Conservation (phyloP, 495 filamentous ascomycete species). For the Trichoderma virens region DNA sequence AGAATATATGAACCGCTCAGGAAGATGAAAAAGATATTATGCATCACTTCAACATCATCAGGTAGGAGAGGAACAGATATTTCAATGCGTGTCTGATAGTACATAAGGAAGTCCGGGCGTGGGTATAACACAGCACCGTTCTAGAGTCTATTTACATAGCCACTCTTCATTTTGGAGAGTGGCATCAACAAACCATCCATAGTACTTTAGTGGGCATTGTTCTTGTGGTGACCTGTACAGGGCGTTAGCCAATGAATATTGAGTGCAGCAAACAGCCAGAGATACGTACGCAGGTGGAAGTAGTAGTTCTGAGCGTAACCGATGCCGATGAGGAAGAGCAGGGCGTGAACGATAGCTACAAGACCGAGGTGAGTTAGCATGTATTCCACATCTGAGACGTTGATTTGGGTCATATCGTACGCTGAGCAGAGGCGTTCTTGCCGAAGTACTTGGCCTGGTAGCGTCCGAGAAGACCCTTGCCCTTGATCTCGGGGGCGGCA, state of each 20-base stretch:
- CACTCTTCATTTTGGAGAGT: background rate
- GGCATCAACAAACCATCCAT: slow-evolving; percentile 8
- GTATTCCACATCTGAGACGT: background rate
- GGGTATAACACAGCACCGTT: slow-evolving; percentile 2
- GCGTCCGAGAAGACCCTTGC: slow-evolving; percentile 70
- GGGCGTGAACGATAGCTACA: slow-evolving; percentile 78
- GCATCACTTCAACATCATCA: background rate
- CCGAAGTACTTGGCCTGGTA: slow-evolving; percentile 95
- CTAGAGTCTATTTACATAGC: slow-evolving; percentile 6
- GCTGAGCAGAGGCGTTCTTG: slow-evolving; percentile 76
- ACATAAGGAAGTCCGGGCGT: slow-evolving; percentile 1
- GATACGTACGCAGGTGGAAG: slow-evolving; percentile 89
- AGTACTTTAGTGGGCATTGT: slow-evolving; percentile 80
- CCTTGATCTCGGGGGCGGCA: slow-evolving; percentile 67
- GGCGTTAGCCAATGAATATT: slow-evolving; percentile 17
- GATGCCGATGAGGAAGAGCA: slow-evolving; percentile 62
- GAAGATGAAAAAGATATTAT: no score
- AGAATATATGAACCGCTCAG: no score
- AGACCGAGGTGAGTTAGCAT: slow-evolving; percentile 12
- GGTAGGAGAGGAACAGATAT: background rate
- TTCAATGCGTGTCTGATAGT: slow-evolving; percentile 6
- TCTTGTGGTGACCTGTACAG: slow-evolving; percentile 90
- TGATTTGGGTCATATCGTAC: slow-evolving; percentile 49
- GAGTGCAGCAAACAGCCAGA: background rate
- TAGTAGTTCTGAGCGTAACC: slow-evolving; percentile 98